phyloP scores from a whole-genome alignment of 2,329 filamentous ascomycete species.

The Claviceps capensis region DNA sequence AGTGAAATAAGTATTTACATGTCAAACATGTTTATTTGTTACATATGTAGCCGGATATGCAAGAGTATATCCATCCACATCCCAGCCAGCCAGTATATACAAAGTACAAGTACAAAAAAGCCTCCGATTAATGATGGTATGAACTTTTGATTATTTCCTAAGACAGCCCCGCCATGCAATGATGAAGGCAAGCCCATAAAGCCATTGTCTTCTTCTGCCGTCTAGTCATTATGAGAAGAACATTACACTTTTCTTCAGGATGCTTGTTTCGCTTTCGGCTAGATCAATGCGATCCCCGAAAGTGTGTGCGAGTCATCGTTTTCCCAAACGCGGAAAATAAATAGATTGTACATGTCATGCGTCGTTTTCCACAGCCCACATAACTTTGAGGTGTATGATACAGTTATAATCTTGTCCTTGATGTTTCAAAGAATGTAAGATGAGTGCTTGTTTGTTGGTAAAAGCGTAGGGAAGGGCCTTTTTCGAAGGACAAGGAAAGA shows the following conservation, averaged over 20 bases:
- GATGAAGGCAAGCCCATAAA: neutral
- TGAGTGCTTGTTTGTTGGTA: neutral
- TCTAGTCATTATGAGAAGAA: conserved; percentile 29
- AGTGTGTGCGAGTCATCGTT: conserved; percentile 7
- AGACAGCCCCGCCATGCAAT: conserved; percentile 14
- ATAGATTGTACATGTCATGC: conserved; percentile 11
- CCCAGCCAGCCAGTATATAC: conserved; percentile 2
- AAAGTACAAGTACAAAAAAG: neutral
- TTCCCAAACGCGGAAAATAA: neutral
- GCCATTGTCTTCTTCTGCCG: neutral
- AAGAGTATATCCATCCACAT: neutral
- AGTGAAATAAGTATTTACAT: no score
- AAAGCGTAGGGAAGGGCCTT: neutral
- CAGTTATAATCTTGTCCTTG: neutral
- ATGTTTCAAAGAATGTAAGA: neutral
- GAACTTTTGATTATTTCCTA: conserved; percentile 5
- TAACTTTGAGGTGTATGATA: conserved; percentile 2
- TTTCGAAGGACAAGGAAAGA: no score
- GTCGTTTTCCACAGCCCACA: conserved; percentile 2
- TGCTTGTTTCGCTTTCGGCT: neutral
- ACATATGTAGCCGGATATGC: neutral
- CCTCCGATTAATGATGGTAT: neutral
- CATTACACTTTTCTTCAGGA: conserved; percentile 24
- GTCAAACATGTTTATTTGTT: neutral
- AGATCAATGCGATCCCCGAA: conserved; percentile 20